Percentiles rank a stretch among this genome's conserved stretches.
These are phyloP conservation scores for Metarhizium rileyi DNA, from an alignment of 2,329 filamentous ascomycete genomes.

Conservation along the genomic window DNA sequence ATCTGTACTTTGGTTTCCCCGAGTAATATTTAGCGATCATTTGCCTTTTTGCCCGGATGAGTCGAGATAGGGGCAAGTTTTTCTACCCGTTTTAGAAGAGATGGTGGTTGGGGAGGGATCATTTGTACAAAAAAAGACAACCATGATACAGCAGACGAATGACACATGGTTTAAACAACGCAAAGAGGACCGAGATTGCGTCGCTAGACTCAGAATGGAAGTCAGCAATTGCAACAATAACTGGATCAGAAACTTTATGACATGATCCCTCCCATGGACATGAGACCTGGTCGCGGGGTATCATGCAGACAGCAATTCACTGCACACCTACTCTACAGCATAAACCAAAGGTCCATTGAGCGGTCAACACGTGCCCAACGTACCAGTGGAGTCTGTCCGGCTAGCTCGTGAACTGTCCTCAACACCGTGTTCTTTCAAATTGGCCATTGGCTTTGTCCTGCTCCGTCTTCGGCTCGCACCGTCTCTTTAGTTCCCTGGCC, in stretches of 20 bases:
- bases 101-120: slow-evolving; percentile 5
- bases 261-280: neutral
- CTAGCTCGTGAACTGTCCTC: neutral
- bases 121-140: slow-evolving; percentile 12
- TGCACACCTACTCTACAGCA: slow-evolving; percentile 10
- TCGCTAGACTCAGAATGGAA: neutral
- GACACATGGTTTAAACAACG: slow-evolving; percentile 12
- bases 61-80: neutral
- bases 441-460: slow-evolving; percentile 2
- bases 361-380: slow-evolving; percentile 24
- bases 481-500: slow-evolving; percentile 19
- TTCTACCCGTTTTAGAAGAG: slow-evolving; percentile 4
- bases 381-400: slow-evolving; percentile 11
- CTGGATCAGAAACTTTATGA: neutral
- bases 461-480: slow-evolving; percentile 27
- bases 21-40: neutral
- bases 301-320: neutral
- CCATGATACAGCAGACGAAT: slow-evolving; percentile 19
- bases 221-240: neutral
- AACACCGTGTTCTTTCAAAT: neutral
- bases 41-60: neutral
- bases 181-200: slow-evolving; percentile 9
- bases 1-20: neutral
- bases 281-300: neutral
- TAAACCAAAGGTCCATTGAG: slow-evolving; percentile 22